Evolutionary conservation across 1,284 basidiomycete genomes (phyloP), one percentile per base, ranked within the genome.

Genomic region (Leccinum huronense): DNA sequence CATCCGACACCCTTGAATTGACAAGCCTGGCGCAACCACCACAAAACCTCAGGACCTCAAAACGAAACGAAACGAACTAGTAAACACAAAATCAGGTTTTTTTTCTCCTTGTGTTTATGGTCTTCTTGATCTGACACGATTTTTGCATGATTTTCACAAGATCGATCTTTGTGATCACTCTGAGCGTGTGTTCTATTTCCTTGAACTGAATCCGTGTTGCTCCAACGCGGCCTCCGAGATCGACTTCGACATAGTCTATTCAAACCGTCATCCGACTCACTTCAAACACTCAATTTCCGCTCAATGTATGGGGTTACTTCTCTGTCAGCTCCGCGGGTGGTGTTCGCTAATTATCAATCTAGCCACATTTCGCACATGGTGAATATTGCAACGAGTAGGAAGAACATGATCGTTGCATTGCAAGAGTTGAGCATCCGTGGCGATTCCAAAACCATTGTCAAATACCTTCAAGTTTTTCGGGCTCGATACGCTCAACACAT

Each of bases 281-380:
- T 99, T 14, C 95, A 98, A 76, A 97, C 99, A 78, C 92, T 99
- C 74, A 99, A 99, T 80, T 99, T 99, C 90, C 91, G 97, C 62
- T 98, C 96, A 98, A 98, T 70, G 96, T 98, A 63, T 99, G 97
- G 97, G 97, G 97, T 72, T 97, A 99, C 84, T 99, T 99, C 86
- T 98, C 97, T 23, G 97, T 99, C 73, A 89, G 89, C 62, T 90
- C 91, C 45, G 91, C 95, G 31, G 97, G 97, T 78, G 97, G 95
- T 77, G 80, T 99, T 96, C 74, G 97, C 97, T 61, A 95, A 98
- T 78, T 97, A 94, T 31, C 94, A 98, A 73, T 99, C 99, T 76
- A 97, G 97, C 62, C 97, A 99, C 77, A 97, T 99, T 99, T 99
- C 73, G 97, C 97, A 33, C 99, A 98, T 74, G 97, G 97, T 64